phyloP scores from a whole-genome alignment of 2,329 filamentous ascomycete species.

The Phialophora macrospora region DNA sequence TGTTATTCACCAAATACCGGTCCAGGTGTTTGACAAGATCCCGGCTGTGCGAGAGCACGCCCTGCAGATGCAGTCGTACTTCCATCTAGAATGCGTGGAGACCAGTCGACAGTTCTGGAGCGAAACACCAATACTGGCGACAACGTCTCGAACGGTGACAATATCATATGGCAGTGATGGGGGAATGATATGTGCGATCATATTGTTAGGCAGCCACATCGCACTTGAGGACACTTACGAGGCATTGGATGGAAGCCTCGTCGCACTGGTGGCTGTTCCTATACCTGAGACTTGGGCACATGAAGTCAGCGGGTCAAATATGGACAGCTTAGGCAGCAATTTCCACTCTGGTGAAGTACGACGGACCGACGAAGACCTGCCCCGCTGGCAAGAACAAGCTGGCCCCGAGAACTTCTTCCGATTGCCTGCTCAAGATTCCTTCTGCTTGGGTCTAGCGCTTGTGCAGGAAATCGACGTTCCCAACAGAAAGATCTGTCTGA shows the following conservation, averaged over 20 bases:
- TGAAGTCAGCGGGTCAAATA: background rate
- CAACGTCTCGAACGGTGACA: conserved; percentile 30
- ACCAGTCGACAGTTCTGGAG: conserved; percentile 50
- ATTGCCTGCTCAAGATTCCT: conserved; percentile 25
- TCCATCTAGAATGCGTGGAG: conserved; percentile 53
- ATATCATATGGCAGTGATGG: conserved; percentile 52
- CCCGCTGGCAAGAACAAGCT: conserved; percentile 14
- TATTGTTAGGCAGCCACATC: conserved; percentile 55
- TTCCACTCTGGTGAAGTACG: conserved; percentile 9
- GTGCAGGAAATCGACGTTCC: conserved; percentile 30
- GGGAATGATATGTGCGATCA: conserved; percentile 58
- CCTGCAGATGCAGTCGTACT: conserved; percentile 68
- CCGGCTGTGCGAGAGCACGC: conserved; percentile 56
- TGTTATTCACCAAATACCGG: conserved; percentile 53
- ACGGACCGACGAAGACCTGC: conserved; percentile 28
- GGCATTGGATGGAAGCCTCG: conserved; percentile 59
- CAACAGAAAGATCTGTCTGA: conserved; percentile 23
- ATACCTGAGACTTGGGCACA: background rate
- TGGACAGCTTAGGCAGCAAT: conserved; percentile 7
- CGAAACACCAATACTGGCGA: conserved; percentile 51
- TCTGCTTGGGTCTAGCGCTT: conserved; percentile 31
- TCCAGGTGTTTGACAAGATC: conserved; percentile 53
- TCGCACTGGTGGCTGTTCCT: conserved; percentile 55
- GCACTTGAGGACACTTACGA: conserved; percentile 55
- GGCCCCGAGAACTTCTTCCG: conserved; percentile 10